Conservation (phyloP, 176 grass and related monocot genomes). For the Themeda triandra region DNA sequence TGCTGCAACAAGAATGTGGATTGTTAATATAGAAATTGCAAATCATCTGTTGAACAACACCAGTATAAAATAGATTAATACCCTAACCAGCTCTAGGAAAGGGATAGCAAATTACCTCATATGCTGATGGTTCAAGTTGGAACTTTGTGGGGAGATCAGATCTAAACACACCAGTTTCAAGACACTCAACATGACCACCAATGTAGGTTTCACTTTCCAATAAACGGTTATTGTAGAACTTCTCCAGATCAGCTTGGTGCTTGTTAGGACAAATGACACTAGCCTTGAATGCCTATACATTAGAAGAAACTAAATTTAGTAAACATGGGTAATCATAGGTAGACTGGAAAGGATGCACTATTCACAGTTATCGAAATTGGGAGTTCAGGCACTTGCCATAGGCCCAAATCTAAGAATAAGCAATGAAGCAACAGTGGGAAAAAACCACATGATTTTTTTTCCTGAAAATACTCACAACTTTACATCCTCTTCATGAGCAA, state of each 20-base stretch:
- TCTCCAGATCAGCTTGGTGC: constrained; percentile 85
- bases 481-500: background rate
- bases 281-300: constrained; percentile 85
- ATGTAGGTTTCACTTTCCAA: constrained; percentile 99
- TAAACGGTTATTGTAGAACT: constrained; percentile 85
- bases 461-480: constrained; percentile 11
- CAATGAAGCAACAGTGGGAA: background rate
- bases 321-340: constrained; percentile 16
- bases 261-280: constrained; percentile 97
- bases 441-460: background rate
- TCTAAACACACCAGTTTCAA: constrained; percentile 99
- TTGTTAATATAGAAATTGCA: constrained; percentile 19
- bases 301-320: constrained; percentile 37
- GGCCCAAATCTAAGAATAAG: constrained; percentile 3
- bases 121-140: constrained; percentile 79
- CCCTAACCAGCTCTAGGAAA: constrained; percentile 11
- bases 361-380: background rate
- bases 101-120: constrained; percentile 51
- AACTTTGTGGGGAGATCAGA: constrained; percentile 98
- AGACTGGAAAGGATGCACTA: too few relatives aligned
- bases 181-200: constrained; percentile 96
- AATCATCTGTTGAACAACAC: background rate
- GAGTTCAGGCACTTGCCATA: constrained; percentile 3
- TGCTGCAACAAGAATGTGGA: constrained; percentile 55
- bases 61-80: constrained; percentile 25